Percentiles rank a stretch among this genome's conserved stretches.
These are phyloP conservation scores for Gossypium herbaceum DNA, from an alignment of 345 rosid species.

Conservation along the genomic window DNA sequence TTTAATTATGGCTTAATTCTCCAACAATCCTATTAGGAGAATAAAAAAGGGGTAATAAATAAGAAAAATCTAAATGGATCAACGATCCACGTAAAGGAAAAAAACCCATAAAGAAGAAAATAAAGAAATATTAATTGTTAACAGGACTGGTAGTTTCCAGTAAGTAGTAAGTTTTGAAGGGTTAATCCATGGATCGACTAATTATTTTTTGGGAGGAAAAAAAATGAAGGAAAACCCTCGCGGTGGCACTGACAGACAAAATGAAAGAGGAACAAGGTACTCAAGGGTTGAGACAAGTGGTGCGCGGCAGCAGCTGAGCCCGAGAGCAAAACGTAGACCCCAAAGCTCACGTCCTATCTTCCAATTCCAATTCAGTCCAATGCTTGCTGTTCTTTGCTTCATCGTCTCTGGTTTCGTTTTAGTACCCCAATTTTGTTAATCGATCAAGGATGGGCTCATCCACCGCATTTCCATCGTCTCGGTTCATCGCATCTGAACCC, in stretches of 20 bases:
- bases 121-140: too few relatives aligned
- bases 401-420: background rate
- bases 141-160: too few relatives aligned
- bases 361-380: background rate
- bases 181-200: too few relatives aligned
- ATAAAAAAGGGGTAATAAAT: too few relatives aligned
- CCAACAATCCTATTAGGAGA: too few relatives aligned
- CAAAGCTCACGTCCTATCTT: background rate
- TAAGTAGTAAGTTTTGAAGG: too few relatives aligned
- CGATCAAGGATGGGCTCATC: background rate
- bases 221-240: background rate
- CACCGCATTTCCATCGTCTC: slow-evolving; percentile 9
- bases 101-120: too few relatives aligned
- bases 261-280: background rate
- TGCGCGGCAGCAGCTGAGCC: background rate
- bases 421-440: background rate
- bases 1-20: too few relatives aligned
- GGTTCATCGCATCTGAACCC: background rate
- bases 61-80: too few relatives aligned
- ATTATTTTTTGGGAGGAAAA: too few relatives aligned
- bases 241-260: background rate
- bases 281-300: background rate
- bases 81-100: too few relatives aligned
- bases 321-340: background rate
- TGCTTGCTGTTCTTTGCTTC: background rate